Conservation (phyloP, 2,329 filamentous ascomycete genomes). For the Pseudonectria buxi region DNA sequence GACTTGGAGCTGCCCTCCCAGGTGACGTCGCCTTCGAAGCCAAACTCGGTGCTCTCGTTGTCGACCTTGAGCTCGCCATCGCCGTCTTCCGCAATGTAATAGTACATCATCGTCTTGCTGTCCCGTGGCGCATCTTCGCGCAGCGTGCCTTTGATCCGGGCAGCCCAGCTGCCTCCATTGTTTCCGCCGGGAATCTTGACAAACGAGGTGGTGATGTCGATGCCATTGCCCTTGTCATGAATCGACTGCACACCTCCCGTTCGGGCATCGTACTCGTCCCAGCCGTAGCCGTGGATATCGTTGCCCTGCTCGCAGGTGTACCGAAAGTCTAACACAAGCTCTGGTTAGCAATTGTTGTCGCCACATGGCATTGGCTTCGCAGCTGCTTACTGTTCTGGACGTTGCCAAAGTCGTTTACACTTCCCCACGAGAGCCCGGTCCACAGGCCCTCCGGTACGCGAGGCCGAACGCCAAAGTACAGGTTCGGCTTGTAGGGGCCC, state of each 20-base stretch:
- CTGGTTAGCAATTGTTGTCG: constrained; percentile 3
- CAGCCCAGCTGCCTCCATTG: constrained; percentile 88
- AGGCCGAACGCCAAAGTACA: constrained; percentile 88
- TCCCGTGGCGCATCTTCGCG: constrained; percentile 60
- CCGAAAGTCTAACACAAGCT: constrained; percentile 58
- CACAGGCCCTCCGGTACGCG: constrained; percentile 74
- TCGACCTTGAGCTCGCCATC: constrained; percentile 56
- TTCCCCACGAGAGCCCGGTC: constrained; percentile 82
- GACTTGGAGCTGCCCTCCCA: constrained; percentile 63
- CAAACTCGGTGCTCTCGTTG: constrained; percentile 42
- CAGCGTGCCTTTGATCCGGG: constrained; percentile 74
- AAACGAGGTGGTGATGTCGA: constrained; percentile 90
- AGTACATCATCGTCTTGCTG: constrained; percentile 70
- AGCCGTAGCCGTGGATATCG: constrained; percentile 90
- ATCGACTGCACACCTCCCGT: constrained; percentile 84
- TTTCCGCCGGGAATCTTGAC: constrained; percentile 83
- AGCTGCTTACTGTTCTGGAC: constrained; percentile 63
- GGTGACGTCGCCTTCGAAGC: constrained; percentile 55
- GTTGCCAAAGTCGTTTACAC: constrained; percentile 69
- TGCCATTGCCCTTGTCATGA: constrained; percentile 77
- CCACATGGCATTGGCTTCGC: constrained; percentile 10
- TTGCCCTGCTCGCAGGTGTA: constrained; percentile 96
- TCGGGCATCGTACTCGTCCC: constrained; percentile 93
- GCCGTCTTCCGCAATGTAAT: constrained; percentile 78
- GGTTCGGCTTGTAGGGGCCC: constrained; percentile 89